Base-by-base conservation (phyloP, 768 basidiomycete genomes). In the Cystobasidium tubakii region DNA sequence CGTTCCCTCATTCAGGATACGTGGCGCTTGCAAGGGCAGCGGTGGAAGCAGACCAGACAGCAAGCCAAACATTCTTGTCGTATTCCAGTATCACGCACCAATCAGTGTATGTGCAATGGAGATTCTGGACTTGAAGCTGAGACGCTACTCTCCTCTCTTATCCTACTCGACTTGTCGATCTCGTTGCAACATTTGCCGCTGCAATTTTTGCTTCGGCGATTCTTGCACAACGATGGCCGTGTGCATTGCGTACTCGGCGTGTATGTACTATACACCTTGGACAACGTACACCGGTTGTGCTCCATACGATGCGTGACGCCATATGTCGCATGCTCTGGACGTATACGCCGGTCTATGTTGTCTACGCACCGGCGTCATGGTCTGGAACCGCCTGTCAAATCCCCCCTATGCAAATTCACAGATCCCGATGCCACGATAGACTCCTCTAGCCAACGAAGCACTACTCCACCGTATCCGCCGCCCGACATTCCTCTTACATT, bases 381-480 rank as follows among this genome's bases (percentile, higher is more conserved):
- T 17, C 17, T 42, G 42, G 15, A 39, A 6, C 39, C n/a, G 10
- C 21, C 7, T n/a, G 10, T 19, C 46, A 50, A 50, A 50, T 50
- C 4, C 12, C 12, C 46, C 21, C 7, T 50, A 21, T 50, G 21
- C 46, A 50, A 42, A 50, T n/a, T 21, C n/a, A 19, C 46, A 50
- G 46, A 50, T 50, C 21, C 46, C 39, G 39, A 39, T 9, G 7
- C 21, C 46, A 50, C 7, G 46, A 50, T 19, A n/a, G n/a, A 17
- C 7, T 3, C 46, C n/a, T 60, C 57, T 29, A 25, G 57, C 29
- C 57, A 60, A 21, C 17, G 69, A 55, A 71, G 69, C 36, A 71
- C 53, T 13, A 71, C 69, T 19, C 69, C 69, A 3, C 69, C 69
- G 17, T 71, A 71, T 39, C 54, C 69, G 10, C 69, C 69, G 29